These are phyloP conservation scores for Nakazawaea ambrosiae DNA, from an alignment of 805 yeast species.

Conservation along the genomic window DNA sequence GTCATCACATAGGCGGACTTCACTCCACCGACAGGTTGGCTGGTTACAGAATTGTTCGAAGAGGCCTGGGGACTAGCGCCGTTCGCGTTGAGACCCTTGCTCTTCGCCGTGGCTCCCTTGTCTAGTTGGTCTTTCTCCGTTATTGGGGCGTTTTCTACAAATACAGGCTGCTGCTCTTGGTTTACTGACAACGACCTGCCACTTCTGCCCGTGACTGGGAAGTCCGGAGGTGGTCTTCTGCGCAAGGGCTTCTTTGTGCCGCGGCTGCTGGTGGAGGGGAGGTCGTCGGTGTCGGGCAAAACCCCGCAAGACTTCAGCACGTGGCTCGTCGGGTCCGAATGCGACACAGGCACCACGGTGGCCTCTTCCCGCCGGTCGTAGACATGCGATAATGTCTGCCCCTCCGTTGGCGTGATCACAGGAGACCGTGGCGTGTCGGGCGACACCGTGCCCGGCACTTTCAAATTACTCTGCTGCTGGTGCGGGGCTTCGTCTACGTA, in stretches of 20 bases:
- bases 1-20: constrained; percentile 41
- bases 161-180: constrained; percentile 24
- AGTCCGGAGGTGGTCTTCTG: constrained; percentile 35
- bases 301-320: too few species aligned
- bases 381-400: constrained; percentile 11
- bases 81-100: background rate
- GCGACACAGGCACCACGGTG: constrained; percentile 24
- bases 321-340: constrained; percentile 13
- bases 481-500: background rate
- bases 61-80: background rate
- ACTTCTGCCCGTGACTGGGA: constrained; percentile 28
- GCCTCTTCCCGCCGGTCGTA: constrained; percentile 35
- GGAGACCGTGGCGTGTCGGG: background rate
- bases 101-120: background rate
- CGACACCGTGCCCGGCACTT: background rate
- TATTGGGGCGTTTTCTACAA: constrained; percentile 17
- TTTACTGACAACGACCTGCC: constrained; percentile 28
- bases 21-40: constrained; percentile 15
- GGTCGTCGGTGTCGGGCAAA: constrained; percentile 1
- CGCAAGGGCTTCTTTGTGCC: constrained; percentile 12
- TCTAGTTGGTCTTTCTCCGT: too few species aligned
- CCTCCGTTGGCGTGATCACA: constrained; percentile 7
- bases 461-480: background rate
- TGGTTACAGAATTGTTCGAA: constrained; percentile 4
- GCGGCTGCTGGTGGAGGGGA: background rate